A percentile compares a stretch with the other conserved stretches of the same genome.
These are phyloP conservation scores for Oxytropis ochrocephala DNA, from an alignment of 306 rosid genomes.

Conservation along the genomic window DNA sequence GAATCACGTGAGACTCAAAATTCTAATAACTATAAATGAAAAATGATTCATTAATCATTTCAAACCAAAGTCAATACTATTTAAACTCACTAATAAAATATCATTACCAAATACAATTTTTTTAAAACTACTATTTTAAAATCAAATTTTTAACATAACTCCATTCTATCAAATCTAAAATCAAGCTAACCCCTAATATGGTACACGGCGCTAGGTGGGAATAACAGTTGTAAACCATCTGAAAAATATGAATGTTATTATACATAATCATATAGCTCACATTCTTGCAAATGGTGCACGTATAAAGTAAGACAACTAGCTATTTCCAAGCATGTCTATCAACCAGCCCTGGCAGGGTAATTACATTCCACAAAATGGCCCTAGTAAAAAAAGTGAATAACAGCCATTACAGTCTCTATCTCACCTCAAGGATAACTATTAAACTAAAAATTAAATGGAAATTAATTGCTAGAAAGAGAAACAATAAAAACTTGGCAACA, in stretches of 20 bases:
- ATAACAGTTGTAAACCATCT: not conserved
- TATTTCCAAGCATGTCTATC: not conserved
- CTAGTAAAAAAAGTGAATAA: not conserved
- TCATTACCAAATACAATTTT: no score
- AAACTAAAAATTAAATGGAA: conserved; percentile 8
- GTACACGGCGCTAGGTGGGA: not conserved
- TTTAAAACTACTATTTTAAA: no score
- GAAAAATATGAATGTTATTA: not conserved
- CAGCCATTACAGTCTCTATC: conserved; percentile 29
- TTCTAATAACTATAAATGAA: no score
- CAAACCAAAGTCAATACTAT: no score
- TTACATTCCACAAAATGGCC: not conserved
- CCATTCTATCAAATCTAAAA: no score
- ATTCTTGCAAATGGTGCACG: not conserved
- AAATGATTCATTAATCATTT: no score
- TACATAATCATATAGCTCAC: not conserved
- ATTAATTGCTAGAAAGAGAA: not conserved
- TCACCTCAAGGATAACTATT: conserved; percentile 43
- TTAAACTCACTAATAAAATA: no score
- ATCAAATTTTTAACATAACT: not conserved
- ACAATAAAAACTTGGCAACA: not conserved
- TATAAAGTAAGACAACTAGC: not conserved
- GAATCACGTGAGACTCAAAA: no score
- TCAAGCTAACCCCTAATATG: not conserved
- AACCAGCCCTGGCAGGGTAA: not conserved